Conservation (phyloP, 331 rosid species). For the Phaseolus coccineus region DNA sequence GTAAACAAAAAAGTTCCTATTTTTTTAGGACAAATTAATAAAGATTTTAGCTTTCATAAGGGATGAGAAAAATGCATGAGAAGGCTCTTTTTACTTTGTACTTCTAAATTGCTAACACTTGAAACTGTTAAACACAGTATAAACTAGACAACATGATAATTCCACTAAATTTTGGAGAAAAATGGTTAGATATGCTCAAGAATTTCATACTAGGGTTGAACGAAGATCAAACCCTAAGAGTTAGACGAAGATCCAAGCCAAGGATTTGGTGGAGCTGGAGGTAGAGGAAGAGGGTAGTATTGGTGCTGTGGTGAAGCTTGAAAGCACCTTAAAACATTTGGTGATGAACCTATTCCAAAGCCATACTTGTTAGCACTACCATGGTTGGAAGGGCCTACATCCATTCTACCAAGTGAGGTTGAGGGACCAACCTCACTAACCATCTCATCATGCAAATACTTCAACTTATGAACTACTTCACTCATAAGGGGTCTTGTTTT, state of each 20-base stretch:
- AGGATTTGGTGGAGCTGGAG: conserved; percentile 45
- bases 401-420: conserved; percentile 27
- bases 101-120: too few species aligned
- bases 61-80: too few species aligned
- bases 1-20: too few species aligned
- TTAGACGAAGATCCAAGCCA: not conserved
- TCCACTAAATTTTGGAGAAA: not conserved
- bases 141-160: too few species aligned
- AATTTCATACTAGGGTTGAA: not conserved
- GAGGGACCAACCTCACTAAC: not conserved
- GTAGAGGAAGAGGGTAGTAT: conserved; percentile 42
- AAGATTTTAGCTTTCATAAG: too few species aligned
- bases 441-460: conserved; percentile 48
- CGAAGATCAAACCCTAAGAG: not conserved
- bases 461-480: conserved; percentile 58
- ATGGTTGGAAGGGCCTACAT: not conserved
- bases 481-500: conserved; percentile 69
- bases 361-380: conserved; percentile 35
- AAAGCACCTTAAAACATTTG: conserved; percentile 49
- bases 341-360: conserved; percentile 1
- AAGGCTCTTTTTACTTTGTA: too few species aligned
- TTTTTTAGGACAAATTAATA: too few species aligned
- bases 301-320: conserved; percentile 47
- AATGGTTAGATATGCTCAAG: not conserved
- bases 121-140: too few species aligned